phyloP scores from a whole-genome alignment of 805 yeast species.

The Barnettozyma botsteinii region DNA sequence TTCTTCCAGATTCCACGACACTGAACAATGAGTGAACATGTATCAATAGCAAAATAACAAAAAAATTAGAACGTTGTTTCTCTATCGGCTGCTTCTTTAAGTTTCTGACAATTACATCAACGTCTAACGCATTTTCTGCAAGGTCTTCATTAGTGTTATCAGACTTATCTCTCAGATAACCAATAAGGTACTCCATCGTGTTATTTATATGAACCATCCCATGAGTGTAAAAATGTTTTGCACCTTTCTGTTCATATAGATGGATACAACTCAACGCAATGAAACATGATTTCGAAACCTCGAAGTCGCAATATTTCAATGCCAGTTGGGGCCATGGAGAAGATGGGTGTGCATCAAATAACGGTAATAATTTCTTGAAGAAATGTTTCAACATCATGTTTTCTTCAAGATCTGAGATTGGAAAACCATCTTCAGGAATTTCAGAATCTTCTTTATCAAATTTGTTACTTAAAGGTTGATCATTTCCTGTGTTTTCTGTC shows the following conservation, averaged over 20 bases:
- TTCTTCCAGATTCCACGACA: constrained; percentile 48
- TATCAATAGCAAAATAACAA: constrained; percentile 44
- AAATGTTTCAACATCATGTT: constrained; percentile 51
- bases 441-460: neutral
- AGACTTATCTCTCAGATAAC: constrained; percentile 31
- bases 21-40: constrained; percentile 52
- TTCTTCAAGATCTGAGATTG: constrained; percentile 40
- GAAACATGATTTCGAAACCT: constrained; percentile 53
- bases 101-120: constrained; percentile 32
- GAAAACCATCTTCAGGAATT: neutral
- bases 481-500: neutral
- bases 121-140: constrained; percentile 21
- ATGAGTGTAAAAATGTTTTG: constrained; percentile 42
- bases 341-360: constrained; percentile 54
- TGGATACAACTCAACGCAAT: constrained; percentile 52
- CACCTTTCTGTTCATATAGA: constrained; percentile 50
- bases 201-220: constrained; percentile 51
- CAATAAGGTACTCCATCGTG: constrained; percentile 49
- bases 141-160: constrained; percentile 15
- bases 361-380: constrained; percentile 45
- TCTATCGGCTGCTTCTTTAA: constrained; percentile 30
- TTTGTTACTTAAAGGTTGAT: neutral
- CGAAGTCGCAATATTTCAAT: constrained; percentile 49
- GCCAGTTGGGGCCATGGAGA: constrained; percentile 60
- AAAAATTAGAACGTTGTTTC: constrained; percentile 35